Evolutionary conservation across 139 green algal genomes (phyloP), one percentile per base, ranked within the genome.

Genomic region (Dunaliella primolecta): DNA sequence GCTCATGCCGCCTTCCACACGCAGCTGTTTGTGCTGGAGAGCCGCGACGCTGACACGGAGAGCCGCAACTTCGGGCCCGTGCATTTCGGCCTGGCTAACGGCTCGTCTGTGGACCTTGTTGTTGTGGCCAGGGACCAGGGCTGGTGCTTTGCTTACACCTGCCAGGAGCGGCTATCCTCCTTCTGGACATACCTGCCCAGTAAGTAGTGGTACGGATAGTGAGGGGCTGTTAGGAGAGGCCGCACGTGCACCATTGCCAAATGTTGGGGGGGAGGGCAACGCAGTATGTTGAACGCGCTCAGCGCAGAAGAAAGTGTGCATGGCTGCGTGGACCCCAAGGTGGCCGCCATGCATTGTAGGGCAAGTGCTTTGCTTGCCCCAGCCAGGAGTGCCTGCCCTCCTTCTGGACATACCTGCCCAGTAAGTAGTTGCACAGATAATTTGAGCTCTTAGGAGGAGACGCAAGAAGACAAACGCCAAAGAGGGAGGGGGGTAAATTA

Each of bases 101-200:
- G 85, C 25, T 86, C 80, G 0, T 32, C 79, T 24, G 34, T 88
- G 24, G 88, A 86, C 3, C 46, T 87, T 0, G 36, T 84, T 0
- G 79, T 87, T 2, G 29, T 84, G 0, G 34, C 81, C 29, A 90
- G 90, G 85, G 91, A 94, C 89, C 89, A 93, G 55, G 90, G 91
- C 78, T 94, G 91, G 91, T 94, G 91, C 89, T 93, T 94, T 56
- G 89, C 79, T 1, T 93, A 91, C 76, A 89, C 86, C 0, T 91
- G 89, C 83, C 80, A 86, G 36, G 86, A 87, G 81, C 78, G 89
- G 0, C 84, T 91, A n/a, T 88, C 80, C 84, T 91, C 84, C 25
- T 93, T 93, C 83, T 91, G 88, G 87, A 91, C 88, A 21, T 88
- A 88, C 81, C 24, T 91, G 36, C 86, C 87, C 15, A 85, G 38